Base-by-base conservation (phyloP, 2,329 filamentous ascomycete genomes). In the Neofusicoccum parvum region DNA sequence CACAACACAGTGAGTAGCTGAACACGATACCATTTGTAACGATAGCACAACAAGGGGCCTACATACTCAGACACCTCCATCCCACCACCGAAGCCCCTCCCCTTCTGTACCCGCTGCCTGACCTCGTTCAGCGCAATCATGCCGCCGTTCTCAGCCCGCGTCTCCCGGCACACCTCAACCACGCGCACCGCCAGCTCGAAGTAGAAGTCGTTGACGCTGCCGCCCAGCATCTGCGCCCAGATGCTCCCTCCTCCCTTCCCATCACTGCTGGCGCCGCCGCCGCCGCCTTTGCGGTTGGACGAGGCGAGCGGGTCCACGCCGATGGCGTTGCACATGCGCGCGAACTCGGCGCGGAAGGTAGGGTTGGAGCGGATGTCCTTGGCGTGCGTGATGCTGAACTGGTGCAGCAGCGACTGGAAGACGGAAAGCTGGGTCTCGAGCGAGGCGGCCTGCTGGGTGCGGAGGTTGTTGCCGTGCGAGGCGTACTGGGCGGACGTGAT, bases 331-430 rank as follows among this genome's bases (percentile, higher is more conserved):
- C 95, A 99, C 95, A 99, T 99, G 77, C 94, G 92, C 3, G 95
- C 94, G 75, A 99, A 99, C 79, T 99, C 94, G 39, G 94, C 93
- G 67, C 95, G 92, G 79, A 99, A 99, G 9, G 88, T 90, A 5
- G 95, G 95, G 77, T 98, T 94, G 2, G 93, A 96, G 69, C 94
- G 94, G 67, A 99, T 99, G 73, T 97, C 95, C 75, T 94, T 93
- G 71, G 91, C 92, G 84, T 99, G 95, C 58, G 94, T 96, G 74
- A 94, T 86, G 50, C 94, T 92, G 79, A 99, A 99, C 79, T 96
- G 93, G 80, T 97, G 93, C 5, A 99, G 88, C 11, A 97, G 86
- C 17, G 92, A 95, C 74, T 96, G 93, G 85, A 99, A 99, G 74
- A 98, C 94, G 70, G 93, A 90, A 68, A 99, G 90, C 77, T 99